phyloP scores from a whole-genome alignment of 148 eudicot genomes.

The Vaccinium corymbosum region DNA sequence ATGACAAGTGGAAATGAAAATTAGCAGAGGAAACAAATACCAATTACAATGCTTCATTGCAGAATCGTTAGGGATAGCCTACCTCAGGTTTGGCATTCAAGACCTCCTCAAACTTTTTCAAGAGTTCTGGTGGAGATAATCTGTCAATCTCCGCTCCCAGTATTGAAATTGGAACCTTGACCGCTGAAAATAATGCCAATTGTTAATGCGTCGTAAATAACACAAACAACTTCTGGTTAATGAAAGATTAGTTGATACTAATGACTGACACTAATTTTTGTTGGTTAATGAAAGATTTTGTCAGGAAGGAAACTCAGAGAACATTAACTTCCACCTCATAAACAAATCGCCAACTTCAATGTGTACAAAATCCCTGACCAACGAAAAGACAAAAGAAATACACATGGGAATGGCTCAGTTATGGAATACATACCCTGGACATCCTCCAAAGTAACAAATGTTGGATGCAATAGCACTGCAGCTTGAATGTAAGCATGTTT shows the following conservation, averaged over 20 bases:
- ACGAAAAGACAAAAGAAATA: neutral
- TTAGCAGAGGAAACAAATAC: neutral
- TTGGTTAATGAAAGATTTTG: neutral
- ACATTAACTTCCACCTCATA: neutral
- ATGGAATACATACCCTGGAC: constrained; percentile 40
- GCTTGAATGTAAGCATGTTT: constrained; percentile 45
- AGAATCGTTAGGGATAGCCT: constrained; percentile 11
- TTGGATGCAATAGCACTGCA: constrained; percentile 60
- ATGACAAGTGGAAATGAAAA: neutral
- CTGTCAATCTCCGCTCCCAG: constrained; percentile 67
- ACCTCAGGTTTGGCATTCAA: constrained; percentile 67
- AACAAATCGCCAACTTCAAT: neutral
- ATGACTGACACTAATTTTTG: neutral
- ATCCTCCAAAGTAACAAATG: constrained; percentile 55
- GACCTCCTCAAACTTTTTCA: constrained; percentile 62
- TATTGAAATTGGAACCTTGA: constrained; percentile 59
- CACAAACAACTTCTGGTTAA: neutral
- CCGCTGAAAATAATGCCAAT: constrained; percentile 33
- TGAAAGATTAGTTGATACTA: neutral
- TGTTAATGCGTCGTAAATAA: constrained; percentile 3
- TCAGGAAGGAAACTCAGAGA: neutral
- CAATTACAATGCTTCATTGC: neutral
- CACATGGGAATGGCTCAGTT: neutral
- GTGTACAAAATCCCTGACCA: neutral
- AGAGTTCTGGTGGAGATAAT: constrained; percentile 54